Conservation (phyloP, 2,329 filamentous ascomycete species). For the Colletotrichum sansevieriae region DNA sequence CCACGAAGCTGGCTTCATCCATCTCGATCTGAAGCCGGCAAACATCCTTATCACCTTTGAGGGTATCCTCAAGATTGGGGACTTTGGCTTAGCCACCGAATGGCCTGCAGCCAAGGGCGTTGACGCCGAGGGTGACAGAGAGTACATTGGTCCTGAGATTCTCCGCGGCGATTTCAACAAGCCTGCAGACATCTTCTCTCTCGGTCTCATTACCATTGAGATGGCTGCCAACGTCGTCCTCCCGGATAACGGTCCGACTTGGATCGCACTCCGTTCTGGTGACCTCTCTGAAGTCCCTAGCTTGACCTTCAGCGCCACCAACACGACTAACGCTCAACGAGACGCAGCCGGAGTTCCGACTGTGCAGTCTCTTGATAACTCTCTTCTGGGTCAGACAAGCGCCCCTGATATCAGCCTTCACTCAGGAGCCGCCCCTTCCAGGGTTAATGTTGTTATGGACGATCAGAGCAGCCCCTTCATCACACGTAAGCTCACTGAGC, state of each 20-base stretch:
- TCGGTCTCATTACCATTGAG: constrained; percentile 94
- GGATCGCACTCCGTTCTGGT: constrained; percentile 89
- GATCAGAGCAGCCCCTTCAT: constrained; percentile 51
- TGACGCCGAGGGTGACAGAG: constrained; percentile 93
- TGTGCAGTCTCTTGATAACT: constrained; percentile 39
- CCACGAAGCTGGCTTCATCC: constrained; percentile 87
- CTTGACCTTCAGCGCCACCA: constrained; percentile 82
- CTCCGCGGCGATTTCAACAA: constrained; percentile 89
- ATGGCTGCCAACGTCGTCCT: constrained; percentile 94
- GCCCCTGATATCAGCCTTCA: constrained; percentile 43
- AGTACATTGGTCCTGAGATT: constrained; percentile 96
- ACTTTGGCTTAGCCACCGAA: constrained; percentile 84
- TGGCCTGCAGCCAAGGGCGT: constrained; percentile 83
- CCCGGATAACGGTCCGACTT: constrained; percentile 91
- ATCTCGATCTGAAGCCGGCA: constrained; percentile 87
- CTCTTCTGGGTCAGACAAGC: constrained; percentile 37
- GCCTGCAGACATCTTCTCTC: constrained; percentile 91
- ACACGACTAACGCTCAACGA: constrained; percentile 33
- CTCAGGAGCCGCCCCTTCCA: constrained; percentile 53
- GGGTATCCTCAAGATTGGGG: constrained; percentile 85
- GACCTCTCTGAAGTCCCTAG: constrained; percentile 91
- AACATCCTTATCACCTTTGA: constrained; percentile 87
- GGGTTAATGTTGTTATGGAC: constrained; percentile 46
- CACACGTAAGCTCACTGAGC: constrained; percentile 59
- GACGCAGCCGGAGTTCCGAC: constrained; percentile 42